Evolutionary conservation across 2,329 filamentous ascomycete species (phyloP), one percentile per base, ranked within the genome.

Genomic region (Nemania abortiva): DNA sequence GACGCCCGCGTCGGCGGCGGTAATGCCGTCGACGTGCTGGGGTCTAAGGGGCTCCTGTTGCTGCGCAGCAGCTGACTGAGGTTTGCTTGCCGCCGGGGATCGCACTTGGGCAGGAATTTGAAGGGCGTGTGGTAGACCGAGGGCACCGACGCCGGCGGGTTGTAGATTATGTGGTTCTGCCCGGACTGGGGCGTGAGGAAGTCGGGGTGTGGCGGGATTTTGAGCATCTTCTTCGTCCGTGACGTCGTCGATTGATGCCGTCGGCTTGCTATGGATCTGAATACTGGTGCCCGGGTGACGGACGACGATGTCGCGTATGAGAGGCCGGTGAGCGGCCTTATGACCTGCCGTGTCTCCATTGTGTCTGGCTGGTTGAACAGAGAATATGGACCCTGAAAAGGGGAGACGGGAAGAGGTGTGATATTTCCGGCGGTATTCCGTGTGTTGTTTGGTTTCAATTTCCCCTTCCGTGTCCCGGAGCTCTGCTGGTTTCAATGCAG

Each of bases 121-220:
- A 89, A 86, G 65, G 89, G 89, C n/a, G 89, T 91, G 81, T 91
- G 86, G 75, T 84, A 84, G 66, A 89, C 88, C n/a, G 87, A 86
- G 2, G 86, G 81, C 65, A 84, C 82, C 10, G 86, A 83, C 18
- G 86, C 80, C 29, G 87, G 87, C 49, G 87, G 87, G 81, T 88
- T 88, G 82, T 86, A 88, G 77, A 89, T 83, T 76, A 89, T 85
- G 66, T 84, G 80, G 71, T 79, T 71, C 11, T 67, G 42, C 37
- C 72, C 69, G 6, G 82, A 70, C 50, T 68, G 31, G 52, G 75
- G 59, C 45, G 75, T 72, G 49, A 88, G 81, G 79, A 91, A 91
- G 73, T 88, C 88, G 45, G 85, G 81, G 81, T 91, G 88, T 57
- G 89, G 88, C 13, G 85, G 81, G 74, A 91, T 84, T 76, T 88